Conservation (phyloP, 192 early-diverging fungal genomes). For the Blastocladiella britannica region DNA sequence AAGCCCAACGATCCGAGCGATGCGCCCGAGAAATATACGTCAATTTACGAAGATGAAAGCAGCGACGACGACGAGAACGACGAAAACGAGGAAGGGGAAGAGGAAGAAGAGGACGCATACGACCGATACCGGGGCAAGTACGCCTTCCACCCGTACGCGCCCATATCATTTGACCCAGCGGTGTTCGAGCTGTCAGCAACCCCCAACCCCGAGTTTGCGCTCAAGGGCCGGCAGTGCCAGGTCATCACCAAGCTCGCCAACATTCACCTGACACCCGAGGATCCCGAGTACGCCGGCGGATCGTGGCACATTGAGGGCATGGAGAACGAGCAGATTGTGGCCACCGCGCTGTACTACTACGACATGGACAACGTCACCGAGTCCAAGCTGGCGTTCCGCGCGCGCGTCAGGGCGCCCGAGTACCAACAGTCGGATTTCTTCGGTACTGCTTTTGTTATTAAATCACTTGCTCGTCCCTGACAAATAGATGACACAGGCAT, state of each 20-base stretch:
- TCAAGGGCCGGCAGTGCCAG: constrained; percentile 21
- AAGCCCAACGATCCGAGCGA: too few species aligned
- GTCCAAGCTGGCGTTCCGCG: constrained; percentile 34
- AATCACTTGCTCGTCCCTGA: too few species aligned
- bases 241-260: constrained; percentile 53
- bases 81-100: constrained; percentile 4
- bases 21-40: too few species aligned
- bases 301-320: constrained; percentile 58
- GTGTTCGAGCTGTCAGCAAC: constrained; percentile 14
- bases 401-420: constrained; percentile 3
- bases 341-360: constrained; percentile 56
- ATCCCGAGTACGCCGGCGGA: constrained; percentile 25
- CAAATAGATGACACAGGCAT: too few species aligned
- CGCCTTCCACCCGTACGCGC: neutral
- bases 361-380: constrained; percentile 45
- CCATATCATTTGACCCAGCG: too few species aligned
- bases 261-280: constrained; percentile 44
- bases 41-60: neutral
- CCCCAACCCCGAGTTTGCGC: constrained; percentile 7
- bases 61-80: constrained; percentile 1
- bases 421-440: constrained; percentile 12
- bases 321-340: constrained; percentile 45
- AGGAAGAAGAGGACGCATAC: neutral
- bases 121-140: constrained; percentile 5
- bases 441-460: too few species aligned